A percentile compares a stretch with the other conserved stretches of the same genome.
These are phyloP conservation scores for Trichoderma sp. DNA, from an alignment of 2,329 filamentous ascomycete species.

Conservation along the genomic window DNA sequence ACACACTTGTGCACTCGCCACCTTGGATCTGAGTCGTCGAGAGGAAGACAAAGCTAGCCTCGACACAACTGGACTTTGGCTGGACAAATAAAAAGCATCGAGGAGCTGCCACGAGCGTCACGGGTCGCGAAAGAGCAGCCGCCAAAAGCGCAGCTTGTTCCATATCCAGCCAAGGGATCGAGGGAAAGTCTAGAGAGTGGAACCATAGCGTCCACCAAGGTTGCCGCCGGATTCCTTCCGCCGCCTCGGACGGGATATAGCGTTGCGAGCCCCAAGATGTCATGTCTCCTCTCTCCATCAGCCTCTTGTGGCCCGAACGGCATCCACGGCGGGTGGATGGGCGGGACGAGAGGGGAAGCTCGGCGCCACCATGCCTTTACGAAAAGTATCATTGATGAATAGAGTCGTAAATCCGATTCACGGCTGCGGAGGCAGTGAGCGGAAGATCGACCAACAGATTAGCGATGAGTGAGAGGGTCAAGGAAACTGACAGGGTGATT, in stretches of 20 bases:
- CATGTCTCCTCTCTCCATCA: not conserved
- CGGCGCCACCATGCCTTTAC: conserved; percentile 15
- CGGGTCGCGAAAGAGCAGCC: not conserved
- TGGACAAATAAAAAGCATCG: not conserved
- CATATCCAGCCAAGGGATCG: not conserved
- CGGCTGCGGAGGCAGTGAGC: not conserved
- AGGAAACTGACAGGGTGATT: not conserved
- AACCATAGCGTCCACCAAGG: not conserved
- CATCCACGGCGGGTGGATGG: not conserved
- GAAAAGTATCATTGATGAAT: not conserved
- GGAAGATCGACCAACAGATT: conserved; percentile 14
- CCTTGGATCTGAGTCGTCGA: not conserved
- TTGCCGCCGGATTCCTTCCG: conserved; percentile 2
- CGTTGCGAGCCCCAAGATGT: not conserved
- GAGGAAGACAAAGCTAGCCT: not conserved
- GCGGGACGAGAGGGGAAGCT: conserved; percentile 5
- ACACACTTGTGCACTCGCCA: conserved; percentile 1
- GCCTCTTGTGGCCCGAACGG: not conserved
- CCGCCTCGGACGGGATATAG: not conserved
- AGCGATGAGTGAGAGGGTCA: not conserved
- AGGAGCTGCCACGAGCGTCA: not conserved
- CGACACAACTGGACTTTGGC: not conserved
- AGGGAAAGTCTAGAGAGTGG: not conserved
- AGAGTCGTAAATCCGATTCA: not conserved
- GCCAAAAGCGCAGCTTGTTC: not conserved